These are phyloP conservation scores for Spathaspora arborariae DNA, from an alignment of 805 yeast genomes.

Conservation along the genomic window DNA sequence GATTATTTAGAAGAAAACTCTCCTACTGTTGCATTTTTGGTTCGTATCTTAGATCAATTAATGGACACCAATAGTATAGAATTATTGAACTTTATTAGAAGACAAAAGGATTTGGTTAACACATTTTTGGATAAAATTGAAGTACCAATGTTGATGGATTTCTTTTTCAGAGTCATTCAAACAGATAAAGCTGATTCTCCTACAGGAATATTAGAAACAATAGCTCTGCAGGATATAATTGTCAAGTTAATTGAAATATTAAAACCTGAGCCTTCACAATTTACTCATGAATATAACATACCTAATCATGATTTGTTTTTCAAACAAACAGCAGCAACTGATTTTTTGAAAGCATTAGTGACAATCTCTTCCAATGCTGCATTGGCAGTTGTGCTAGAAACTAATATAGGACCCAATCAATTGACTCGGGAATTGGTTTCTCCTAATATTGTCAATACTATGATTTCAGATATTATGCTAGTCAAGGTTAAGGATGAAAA, in stretches of 20 bases:
- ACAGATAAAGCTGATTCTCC: conserved; percentile 89
- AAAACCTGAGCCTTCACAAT: conserved; percentile 62
- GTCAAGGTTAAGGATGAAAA: conserved; percentile 15
- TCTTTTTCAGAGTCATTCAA: conserved; percentile 80
- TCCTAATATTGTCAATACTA: conserved; percentile 56
- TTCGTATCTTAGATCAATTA: conserved; percentile 80
- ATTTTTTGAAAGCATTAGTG: conserved; percentile 88
- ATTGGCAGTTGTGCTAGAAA: conserved; percentile 73
- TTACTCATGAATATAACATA: conserved; percentile 21
- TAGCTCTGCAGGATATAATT: conserved; percentile 70
- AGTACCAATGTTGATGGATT: conserved; percentile 93
- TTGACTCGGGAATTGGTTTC: conserved; percentile 87
- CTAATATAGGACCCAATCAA: conserved; percentile 95
- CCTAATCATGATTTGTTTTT: conserved; percentile 32
- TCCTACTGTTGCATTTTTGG: conserved; percentile 36
- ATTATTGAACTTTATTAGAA: conserved; percentile 65
- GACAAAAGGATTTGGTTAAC: conserved; percentile 68
- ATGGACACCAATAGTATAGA: conserved; percentile 58
- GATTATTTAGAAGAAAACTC: conserved; percentile 32
- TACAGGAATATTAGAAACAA: conserved; percentile 76
- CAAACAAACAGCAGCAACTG: conserved; percentile 91
- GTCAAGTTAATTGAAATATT: conserved; percentile 68
- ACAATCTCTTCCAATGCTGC: conserved; percentile 83
- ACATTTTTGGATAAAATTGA: conserved; percentile 82
- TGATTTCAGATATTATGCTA: conserved; percentile 72